Conservation (phyloP, 352 stramenopile species). For the Pythium utonaiense region DNA sequence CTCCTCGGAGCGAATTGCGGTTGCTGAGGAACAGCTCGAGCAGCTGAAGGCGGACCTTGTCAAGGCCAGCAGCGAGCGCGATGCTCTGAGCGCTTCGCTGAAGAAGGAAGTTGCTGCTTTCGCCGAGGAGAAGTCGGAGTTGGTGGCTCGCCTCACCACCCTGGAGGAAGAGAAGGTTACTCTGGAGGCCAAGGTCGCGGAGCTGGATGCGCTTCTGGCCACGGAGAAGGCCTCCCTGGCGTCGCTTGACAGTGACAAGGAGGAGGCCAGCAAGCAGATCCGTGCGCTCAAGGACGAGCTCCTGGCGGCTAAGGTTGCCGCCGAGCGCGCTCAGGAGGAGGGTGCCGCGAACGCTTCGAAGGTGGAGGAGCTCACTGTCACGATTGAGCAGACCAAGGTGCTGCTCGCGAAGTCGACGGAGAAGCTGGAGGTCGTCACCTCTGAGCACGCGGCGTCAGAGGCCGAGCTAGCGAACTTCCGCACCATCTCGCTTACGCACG, state of each 20-base stretch:
- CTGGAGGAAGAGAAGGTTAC: slow-evolving; percentile 29
- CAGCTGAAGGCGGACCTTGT: slow-evolving; percentile 13
- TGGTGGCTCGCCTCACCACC: no score
- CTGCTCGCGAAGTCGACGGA: slow-evolving; percentile 31
- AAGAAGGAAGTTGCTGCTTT: slow-evolving; percentile 24
- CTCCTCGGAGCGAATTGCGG: slow-evolving; percentile 9
- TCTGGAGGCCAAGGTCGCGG: slow-evolving; percentile 18
- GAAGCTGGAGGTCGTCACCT: slow-evolving; percentile 33
- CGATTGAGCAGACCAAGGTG: slow-evolving; percentile 32
- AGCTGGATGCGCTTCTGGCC: slow-evolving; percentile 19
- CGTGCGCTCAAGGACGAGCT: slow-evolving; percentile 53
- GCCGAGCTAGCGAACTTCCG: slow-evolving; percentile 44
- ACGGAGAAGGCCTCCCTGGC: slow-evolving; percentile 28
- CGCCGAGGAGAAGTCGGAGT: slow-evolving; percentile 24
- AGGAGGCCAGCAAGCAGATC: slow-evolving; percentile 31
- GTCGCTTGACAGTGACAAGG: slow-evolving; percentile 35
- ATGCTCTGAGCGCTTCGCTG: slow-evolving; percentile 22
- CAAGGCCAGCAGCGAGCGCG: slow-evolving; percentile 20
- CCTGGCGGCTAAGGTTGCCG: slow-evolving; percentile 36
- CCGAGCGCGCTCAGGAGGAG: slow-evolving; percentile 31
- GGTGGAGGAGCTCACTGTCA: slow-evolving; percentile 31
- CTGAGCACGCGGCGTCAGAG: slow-evolving; percentile 27
- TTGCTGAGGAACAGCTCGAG: slow-evolving; percentile 17
- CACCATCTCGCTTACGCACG: slow-evolving; percentile 36
- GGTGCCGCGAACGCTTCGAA: slow-evolving; percentile 27